Evolutionary conservation across 2,329 filamentous ascomycete species (phyloP).

Genomic region (Claviceps fusiformis): DNA sequence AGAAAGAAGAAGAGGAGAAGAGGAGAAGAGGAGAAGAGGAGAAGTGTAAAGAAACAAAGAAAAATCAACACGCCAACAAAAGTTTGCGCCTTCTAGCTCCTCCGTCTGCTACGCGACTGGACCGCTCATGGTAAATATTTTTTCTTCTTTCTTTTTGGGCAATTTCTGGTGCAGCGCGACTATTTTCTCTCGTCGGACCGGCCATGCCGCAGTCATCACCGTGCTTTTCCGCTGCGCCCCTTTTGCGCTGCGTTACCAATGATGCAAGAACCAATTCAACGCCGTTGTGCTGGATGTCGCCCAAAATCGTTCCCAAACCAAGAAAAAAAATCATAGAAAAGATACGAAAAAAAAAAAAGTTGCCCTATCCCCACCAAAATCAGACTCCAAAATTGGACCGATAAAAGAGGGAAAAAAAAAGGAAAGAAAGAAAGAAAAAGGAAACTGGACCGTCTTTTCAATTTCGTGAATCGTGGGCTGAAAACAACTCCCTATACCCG

Average conservation of each 20-base stretch:
- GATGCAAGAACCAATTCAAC: slow-evolving; percentile 7
- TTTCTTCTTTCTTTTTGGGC: too few species aligned
- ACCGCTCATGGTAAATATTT: not conserved
- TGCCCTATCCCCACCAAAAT: not conserved
- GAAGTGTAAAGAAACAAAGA: not conserved
- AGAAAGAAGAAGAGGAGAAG: not conserved
- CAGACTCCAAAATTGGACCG: not conserved
- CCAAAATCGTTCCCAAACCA: slow-evolving; percentile 3
- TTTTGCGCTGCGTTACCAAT: slow-evolving; percentile 1
- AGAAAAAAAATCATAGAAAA: not conserved
- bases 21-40: not conserved
- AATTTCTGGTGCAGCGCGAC: not conserved
- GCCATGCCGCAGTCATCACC: not conserved
- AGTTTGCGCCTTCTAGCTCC: not conserved
- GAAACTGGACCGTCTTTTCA: not conserved
- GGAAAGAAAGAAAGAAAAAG: not conserved
- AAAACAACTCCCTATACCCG: not conserved
- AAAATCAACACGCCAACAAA: not conserved
- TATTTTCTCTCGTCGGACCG: not conserved
- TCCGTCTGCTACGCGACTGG: not conserved
- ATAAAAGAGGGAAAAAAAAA: not conserved
- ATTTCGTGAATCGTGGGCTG: not conserved
- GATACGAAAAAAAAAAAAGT: not conserved
- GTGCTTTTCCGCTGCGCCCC: not conserved
- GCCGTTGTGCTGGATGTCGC: not conserved